phyloP scores from a whole-genome alignment of 352 stramenopile genomes.

The Phytophthora foliorum region DNA sequence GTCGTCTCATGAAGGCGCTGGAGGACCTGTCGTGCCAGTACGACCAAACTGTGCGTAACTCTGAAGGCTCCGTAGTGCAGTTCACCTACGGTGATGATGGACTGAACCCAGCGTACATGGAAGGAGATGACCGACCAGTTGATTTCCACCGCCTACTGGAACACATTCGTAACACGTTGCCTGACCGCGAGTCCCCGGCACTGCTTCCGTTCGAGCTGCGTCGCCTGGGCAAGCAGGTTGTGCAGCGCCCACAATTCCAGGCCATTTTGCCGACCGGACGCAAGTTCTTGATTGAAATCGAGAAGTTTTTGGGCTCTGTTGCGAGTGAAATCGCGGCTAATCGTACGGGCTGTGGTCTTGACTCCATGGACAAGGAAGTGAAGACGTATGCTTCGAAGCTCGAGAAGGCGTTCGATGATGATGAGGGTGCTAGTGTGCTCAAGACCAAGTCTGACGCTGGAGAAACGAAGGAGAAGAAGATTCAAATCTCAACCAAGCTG shows the following conservation, averaged over 20 bases:
- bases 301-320: slow-evolving; percentile 82
- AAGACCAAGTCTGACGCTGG: slow-evolving; percentile 35
- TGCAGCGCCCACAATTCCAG: slow-evolving; percentile 86
- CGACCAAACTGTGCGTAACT: slow-evolving; percentile 93
- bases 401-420: slow-evolving; percentile 73
- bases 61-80: slow-evolving; percentile 95
- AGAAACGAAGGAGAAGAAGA: slow-evolving; percentile 54
- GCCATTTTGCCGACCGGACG: slow-evolving; percentile 88
- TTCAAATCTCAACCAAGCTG: slow-evolving; percentile 69
- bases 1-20: slow-evolving; percentile 98
- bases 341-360: slow-evolving; percentile 64
- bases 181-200: slow-evolving; percentile 70
- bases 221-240: slow-evolving; percentile 82
- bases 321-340: slow-evolving; percentile 69
- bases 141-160: slow-evolving; percentile 96
- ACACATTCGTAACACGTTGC: slow-evolving; percentile 88
- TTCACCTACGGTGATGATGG: slow-evolving; percentile 99
- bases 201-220: slow-evolving; percentile 89
- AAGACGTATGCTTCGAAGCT: slow-evolving; percentile 76
- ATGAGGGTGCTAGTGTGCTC: slow-evolving; percentile 38
- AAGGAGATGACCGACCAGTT: slow-evolving; percentile 95
- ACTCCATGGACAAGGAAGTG: slow-evolving; percentile 70
- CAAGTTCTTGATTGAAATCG: slow-evolving; percentile 93
- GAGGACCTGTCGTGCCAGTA: slow-evolving; percentile 98
- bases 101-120: slow-evolving; percentile 98